phyloP scores from a whole-genome alignment of 2,329 filamentous ascomycete species.

The Verticillium klebahnii region DNA sequence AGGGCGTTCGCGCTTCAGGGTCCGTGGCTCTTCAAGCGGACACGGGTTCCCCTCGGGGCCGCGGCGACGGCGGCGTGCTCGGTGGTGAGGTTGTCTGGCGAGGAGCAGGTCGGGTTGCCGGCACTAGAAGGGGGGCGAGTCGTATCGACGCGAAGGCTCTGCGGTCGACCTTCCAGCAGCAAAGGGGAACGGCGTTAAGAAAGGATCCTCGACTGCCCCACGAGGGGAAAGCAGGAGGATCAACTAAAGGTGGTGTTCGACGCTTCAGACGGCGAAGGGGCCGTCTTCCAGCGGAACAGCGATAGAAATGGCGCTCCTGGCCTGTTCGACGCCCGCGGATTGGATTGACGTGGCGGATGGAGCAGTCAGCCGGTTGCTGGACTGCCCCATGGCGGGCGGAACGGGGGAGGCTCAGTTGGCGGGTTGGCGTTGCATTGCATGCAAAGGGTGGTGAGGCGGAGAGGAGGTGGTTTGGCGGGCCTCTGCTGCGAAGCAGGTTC shows the following conservation, averaged over 20 bases:
- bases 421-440: neutral
- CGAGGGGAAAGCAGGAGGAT: neutral
- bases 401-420: conserved; percentile 11
- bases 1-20: conserved; percentile 13
- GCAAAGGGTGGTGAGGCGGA: conserved; percentile 7
- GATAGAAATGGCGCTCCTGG: conserved; percentile 8
- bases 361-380: neutral
- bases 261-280: neutral
- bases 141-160: conserved; percentile 14
- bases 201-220: neutral
- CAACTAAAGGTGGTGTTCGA: neutral
- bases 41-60: neutral
- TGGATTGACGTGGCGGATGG: neutral
- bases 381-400: conserved; percentile 4
- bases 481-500: conserved; percentile 12
- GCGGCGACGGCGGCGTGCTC: neutral
- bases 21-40: conserved; percentile 15
- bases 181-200: conserved; percentile 1
- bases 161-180: neutral
- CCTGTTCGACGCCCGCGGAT: conserved; percentile 1
- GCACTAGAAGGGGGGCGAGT: neutral
- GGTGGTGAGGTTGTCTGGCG: neutral
- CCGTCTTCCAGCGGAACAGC: conserved; percentile 7
- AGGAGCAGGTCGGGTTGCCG: neutral
- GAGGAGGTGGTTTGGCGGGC: conserved; percentile 6